Percentiles rank a stretch among this genome's conserved stretches.
Evolutionary conservation across 139 green algal species (phyloP).

Genomic region (Dunaliella primolecta): DNA sequence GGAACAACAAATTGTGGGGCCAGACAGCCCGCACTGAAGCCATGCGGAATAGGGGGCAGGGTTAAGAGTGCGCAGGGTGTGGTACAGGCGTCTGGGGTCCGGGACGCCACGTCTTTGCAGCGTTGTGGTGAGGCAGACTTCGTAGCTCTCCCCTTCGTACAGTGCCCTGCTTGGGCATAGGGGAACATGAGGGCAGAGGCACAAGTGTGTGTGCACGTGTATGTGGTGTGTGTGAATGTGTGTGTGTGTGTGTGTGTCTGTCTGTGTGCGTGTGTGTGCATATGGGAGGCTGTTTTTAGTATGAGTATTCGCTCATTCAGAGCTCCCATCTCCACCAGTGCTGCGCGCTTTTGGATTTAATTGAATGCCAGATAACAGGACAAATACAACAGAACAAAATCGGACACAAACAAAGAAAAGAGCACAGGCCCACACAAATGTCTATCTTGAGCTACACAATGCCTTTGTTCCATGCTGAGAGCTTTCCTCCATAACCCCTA

Average conservation of each 20-base stretch:
- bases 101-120: constrained; percentile 26
- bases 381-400: too few species aligned
- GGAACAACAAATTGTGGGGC: constrained; percentile 77
- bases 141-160: constrained; percentile 89
- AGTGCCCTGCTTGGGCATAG: constrained; percentile 56
- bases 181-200: too few species aligned
- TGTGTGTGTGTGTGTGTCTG: neutral
- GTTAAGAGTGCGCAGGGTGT: constrained; percentile 78
- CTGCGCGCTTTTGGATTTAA: too few species aligned
- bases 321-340: too few species aligned
- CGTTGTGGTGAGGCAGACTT: constrained; percentile 93
- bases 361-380: too few species aligned
- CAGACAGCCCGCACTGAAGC: constrained; percentile 73
- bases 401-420: too few species aligned
- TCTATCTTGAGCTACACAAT: too few species aligned
- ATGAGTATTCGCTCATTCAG: too few species aligned
- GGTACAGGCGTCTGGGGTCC: constrained; percentile 67
- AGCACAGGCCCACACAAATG: too few species aligned
- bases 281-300: too few species aligned
- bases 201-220: neutral
- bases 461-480: too few species aligned
- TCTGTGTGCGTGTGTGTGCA: neutral
- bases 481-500: too few species aligned
- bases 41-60: constrained; percentile 92
- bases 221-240: neutral